Conservation (phyloP, 257 asterid species). For the Nemophila menziesii region DNA sequence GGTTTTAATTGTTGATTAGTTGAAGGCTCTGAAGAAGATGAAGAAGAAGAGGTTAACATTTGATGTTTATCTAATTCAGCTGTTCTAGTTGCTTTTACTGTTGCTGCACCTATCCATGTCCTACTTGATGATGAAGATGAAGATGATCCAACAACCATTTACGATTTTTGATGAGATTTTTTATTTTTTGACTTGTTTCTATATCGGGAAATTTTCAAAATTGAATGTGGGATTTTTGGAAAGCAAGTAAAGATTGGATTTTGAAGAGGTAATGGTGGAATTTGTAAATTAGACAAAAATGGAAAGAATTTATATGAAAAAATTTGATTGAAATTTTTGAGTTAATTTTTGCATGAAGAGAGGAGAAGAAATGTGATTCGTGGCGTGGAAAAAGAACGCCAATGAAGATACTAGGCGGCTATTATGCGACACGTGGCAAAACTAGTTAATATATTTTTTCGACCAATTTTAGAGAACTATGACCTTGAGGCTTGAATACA, state of each 20-base stretch:
- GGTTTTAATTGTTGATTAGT: background rate
- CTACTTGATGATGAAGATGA: constrained; percentile 38
- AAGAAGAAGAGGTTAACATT: background rate
- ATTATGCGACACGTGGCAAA: constrained; percentile 5
- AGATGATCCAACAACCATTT: constrained; percentile 37
- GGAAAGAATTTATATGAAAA: background rate
- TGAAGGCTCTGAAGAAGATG: background rate
- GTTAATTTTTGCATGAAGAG: constrained; percentile 3
- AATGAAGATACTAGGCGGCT: background rate
- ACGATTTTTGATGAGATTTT: constrained; percentile 1
- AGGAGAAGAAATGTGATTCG: background rate
- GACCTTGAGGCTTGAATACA: too few species aligned
- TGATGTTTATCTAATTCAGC: constrained; percentile 28
- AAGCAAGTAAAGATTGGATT: background rate
- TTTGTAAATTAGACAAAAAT: background rate
- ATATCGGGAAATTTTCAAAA: background rate
- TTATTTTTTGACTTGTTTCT: too few species aligned
- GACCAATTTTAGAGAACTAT: too few species aligned
- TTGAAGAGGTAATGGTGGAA: background rate
- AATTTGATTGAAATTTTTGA: background rate
- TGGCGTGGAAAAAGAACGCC: background rate
- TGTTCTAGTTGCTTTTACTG: constrained; percentile 24
- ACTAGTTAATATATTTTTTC: too few species aligned
- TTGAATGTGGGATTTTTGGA: background rate
- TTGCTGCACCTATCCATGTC: constrained; percentile 41